Evolutionary conservation across 2,329 filamentous ascomycete species (phyloP).

Genomic region (Penicillium sp.): DNA sequence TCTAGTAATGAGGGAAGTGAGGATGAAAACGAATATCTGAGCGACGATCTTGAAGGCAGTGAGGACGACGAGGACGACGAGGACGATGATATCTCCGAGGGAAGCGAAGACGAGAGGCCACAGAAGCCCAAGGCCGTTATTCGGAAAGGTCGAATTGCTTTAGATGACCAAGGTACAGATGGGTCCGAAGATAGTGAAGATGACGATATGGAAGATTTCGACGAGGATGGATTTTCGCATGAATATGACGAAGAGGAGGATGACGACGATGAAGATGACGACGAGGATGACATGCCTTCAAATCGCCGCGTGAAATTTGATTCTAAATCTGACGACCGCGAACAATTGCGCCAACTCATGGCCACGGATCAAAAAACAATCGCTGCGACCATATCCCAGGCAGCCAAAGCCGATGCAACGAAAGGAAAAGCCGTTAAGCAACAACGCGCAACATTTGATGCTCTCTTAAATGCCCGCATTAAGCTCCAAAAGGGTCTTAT

Average conservation of each 20-base stretch:
- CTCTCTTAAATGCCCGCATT: constrained; percentile 86
- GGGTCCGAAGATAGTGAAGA: constrained; percentile 33
- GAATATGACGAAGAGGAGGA: constrained; percentile 27
- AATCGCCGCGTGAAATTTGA: constrained; percentile 29
- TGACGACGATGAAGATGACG: constrained; percentile 33
- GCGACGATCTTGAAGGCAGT: constrained; percentile 16
- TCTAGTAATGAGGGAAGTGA: constrained; percentile 43
- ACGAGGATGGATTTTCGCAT: constrained; percentile 26
- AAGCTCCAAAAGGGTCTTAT: constrained; percentile 90
- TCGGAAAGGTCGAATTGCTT: constrained; percentile 25
- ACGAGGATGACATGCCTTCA: constrained; percentile 32
- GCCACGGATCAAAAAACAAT: constrained; percentile 69
- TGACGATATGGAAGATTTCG: constrained; percentile 32
- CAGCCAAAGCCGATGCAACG: constrained; percentile 75
- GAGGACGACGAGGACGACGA: constrained; percentile 30
- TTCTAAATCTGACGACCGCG: constrained; percentile 49
- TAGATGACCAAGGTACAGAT: constrained; percentile 28
- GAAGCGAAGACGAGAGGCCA: constrained; percentile 20
- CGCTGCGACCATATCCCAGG: constrained; percentile 66
- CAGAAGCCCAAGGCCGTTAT: constrained; percentile 7
- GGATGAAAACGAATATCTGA: constrained; percentile 28
- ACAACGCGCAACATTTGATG: constrained; percentile 85
- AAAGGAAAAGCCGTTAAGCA: constrained; percentile 87
- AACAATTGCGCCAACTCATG: constrained; percentile 71
- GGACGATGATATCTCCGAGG: constrained; percentile 22